These are phyloP conservation scores for Pyrenula aspistea DNA, from an alignment of 495 filamentous ascomycete genomes.

Conservation along the genomic window DNA sequence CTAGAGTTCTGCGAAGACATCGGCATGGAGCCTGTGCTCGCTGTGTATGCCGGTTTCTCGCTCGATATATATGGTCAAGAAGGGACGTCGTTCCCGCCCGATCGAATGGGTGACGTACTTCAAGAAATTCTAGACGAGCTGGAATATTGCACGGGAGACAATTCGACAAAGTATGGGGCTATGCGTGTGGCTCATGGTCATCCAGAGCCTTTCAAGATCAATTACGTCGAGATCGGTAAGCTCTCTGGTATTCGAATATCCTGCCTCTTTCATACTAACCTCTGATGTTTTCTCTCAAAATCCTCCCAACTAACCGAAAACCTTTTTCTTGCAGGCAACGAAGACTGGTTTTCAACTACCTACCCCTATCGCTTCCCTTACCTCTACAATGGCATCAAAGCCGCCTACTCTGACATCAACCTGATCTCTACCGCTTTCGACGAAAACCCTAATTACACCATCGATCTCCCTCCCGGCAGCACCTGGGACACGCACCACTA, in stretches of 20 bases:
- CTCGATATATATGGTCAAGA: conserved; percentile 26
- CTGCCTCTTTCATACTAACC: too few relatives aligned
- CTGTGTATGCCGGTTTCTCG: conserved; percentile 51
- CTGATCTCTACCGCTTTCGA: conserved; percentile 39
- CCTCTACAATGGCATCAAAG: conserved; percentile 44
- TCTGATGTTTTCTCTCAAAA: too few relatives aligned
- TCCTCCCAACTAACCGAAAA: too few relatives aligned
- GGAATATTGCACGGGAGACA: conserved; percentile 48
- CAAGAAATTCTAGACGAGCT: conserved; percentile 51
- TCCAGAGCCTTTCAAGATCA: conserved; percentile 42
- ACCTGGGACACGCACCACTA: conserved; percentile 40
- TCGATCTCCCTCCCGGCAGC: conserved; percentile 17
- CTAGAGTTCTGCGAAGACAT: conserved; percentile 56
- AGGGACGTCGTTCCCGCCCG: conserved; percentile 22
- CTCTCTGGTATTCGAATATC: too few relatives aligned
- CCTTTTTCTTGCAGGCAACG: conserved; percentile 27
- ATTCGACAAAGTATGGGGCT: conserved; percentile 42
- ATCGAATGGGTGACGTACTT: conserved; percentile 26
- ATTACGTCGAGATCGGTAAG: conserved; percentile 55
- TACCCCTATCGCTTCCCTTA: conserved; percentile 46
- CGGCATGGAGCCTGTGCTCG: conserved; percentile 43
- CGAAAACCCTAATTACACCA: conserved; percentile 14
- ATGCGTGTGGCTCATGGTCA: conserved; percentile 44
- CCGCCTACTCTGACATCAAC: conserved; percentile 48
- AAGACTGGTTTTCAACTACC: conserved; percentile 36